phyloP scores from a whole-genome alignment of 495 filamentous ascomycete genomes.

The Aspergillus affinis region DNA sequence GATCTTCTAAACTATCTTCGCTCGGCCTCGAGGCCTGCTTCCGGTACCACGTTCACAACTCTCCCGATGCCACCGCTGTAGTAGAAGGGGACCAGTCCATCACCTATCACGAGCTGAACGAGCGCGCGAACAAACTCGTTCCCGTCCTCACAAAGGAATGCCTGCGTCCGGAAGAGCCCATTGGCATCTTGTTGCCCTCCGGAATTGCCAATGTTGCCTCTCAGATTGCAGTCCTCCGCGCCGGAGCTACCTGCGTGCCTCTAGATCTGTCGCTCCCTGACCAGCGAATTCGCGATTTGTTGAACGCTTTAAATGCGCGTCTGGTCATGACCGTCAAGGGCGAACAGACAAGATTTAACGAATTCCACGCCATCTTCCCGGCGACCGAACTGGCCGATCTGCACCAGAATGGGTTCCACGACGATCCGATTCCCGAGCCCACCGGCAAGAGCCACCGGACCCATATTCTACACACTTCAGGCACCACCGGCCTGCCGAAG shows the following conservation, averaged over 20 bases:
- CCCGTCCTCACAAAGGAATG: background rate
- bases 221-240: background rate
- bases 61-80: background rate
- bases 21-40: background rate
- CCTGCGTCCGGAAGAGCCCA: background rate
- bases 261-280: background rate
- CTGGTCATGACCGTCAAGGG: background rate
- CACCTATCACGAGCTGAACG: background rate
- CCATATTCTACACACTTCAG: background rate
- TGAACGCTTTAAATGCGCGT: background rate
- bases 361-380: background rate
- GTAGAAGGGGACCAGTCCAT: background rate
- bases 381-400: background rate
- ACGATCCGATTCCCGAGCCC: background rate
- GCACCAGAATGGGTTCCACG: background rate
- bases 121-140: background rate
- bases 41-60: background rate
- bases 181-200: background rate
- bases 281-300: background rate
- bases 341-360: background rate
- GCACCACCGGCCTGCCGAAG: conserved; percentile 2
- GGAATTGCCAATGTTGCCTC: background rate
- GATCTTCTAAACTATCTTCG: background rate
- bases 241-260: background rate
- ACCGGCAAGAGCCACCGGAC: background rate